Conservation (phyloP, 2,329 filamentous ascomycete species). For the Hypoxylon sp. region DNA sequence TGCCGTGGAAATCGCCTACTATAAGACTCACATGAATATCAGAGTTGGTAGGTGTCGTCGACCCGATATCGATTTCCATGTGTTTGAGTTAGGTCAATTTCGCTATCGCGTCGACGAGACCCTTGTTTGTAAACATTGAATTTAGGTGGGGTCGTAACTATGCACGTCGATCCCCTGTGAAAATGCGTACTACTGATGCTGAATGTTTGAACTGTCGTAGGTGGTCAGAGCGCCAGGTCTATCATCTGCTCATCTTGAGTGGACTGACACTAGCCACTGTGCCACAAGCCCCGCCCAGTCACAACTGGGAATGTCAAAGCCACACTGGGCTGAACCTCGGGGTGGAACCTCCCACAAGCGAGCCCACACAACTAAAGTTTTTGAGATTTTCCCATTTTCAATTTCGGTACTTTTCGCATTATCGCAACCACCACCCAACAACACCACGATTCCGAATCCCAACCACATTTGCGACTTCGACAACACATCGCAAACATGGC, state of each 20-base stretch:
- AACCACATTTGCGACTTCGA: conserved; percentile 60
- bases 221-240: conserved; percentile 14
- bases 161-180: not conserved
- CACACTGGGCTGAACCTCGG: conserved; percentile 33
- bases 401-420: conserved; percentile 36
- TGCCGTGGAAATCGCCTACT: conserved; percentile 1
- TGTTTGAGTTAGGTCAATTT: conserved; percentile 1
- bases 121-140: conserved; percentile 46
- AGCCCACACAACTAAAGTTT: conserved; percentile 45
- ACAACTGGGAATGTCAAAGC: conserved; percentile 3
- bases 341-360: conserved; percentile 38
- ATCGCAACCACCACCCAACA: conserved; percentile 48
- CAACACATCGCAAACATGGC: conserved; percentile 79
- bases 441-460: conserved; percentile 46
- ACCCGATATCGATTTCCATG: conserved; percentile 18
- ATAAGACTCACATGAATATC: not conserved
- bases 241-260: no score
- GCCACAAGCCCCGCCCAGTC: not conserved
- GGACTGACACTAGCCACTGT: not conserved
- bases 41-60: conserved; percentile 8
- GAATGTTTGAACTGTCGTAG: not conserved
- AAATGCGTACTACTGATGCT: not conserved
- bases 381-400: conserved; percentile 43
- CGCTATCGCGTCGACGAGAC: conserved; percentile 36
- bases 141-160: conserved; percentile 27